Evolutionary conservation across 1,284 basidiomycete species (phyloP).

Genomic region (Puccinia novopanici): DNA sequence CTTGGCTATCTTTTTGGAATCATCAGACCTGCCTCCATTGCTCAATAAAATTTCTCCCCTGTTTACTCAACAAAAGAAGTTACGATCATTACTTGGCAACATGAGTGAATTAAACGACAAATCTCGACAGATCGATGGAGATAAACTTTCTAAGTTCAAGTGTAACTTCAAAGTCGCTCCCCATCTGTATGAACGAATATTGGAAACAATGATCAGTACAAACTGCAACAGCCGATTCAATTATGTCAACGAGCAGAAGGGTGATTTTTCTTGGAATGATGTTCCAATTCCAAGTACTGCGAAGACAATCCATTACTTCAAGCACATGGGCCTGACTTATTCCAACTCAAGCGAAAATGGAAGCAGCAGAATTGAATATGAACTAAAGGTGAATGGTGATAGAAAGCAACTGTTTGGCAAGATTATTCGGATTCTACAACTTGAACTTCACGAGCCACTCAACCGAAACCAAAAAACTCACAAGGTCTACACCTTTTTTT

Average conservation of each 20-base stretch:
- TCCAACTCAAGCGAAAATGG: conserved; percentile 26
- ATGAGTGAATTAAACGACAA: conserved; percentile 11
- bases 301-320: conserved; percentile 13
- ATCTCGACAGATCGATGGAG: background rate
- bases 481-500: conserved; percentile 11
- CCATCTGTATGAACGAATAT: conserved; percentile 9
- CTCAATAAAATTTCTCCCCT: too few relatives aligned
- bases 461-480: conserved; percentile 1
- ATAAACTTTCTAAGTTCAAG: conserved; percentile 3
- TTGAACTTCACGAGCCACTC: background rate
- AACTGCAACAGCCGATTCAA: background rate
- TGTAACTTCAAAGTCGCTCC: conserved; percentile 4
- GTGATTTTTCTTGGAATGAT: background rate
- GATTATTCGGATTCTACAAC: conserved; percentile 23
- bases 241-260: conserved; percentile 16
- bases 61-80: too few relatives aligned
- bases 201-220: background rate
- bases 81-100: conserved; percentile 27
- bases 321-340: conserved; percentile 17
- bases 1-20: conserved; percentile 24
- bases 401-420: conserved; percentile 6
- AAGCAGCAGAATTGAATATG: conserved; percentile 37
- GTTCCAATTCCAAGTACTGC: conserved; percentile 26
- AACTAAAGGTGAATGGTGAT: background rate
- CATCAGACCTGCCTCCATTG: conserved; percentile 11